Evolutionary conservation across 768 basidiomycete genomes (phyloP), one percentile per base, ranked within the genome.

Genomic region (Holtermannia corniformis): DNA sequence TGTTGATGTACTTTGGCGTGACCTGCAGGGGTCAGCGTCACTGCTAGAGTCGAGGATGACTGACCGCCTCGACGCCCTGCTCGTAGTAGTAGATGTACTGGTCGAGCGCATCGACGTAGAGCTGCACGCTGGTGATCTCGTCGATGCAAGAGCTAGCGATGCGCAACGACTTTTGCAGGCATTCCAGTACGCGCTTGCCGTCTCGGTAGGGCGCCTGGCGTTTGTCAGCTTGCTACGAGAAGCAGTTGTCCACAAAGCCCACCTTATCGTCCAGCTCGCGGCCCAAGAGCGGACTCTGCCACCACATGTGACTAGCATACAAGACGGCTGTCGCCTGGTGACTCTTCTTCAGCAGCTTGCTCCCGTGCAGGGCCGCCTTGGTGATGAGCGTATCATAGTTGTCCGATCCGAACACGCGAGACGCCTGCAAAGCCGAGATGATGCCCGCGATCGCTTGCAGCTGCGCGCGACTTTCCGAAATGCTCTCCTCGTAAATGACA

Each of bases 321-420:
- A 86, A 83, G 20, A 97, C 95, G 3, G 93, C 95, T 7, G 84
- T 87, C 12, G 92, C 86, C 73, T 97, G 95, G 72, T 96, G 93
- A 12, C 89, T 89, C 79, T 99, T 97, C 80, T 99, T 99, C 72
- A 99, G 72, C 58, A 97, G 74, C 74, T 93, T 93, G 25, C 91
- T 87, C 3, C 89, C 91, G 71, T 99, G 95, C 59, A 97, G 75
- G 4, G 93, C 93, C n/a, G 93, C 95, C 74, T 99, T 97, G 23
- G 95, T 97, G 64, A 96, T 90, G 57, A 99, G 75, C 2, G 93
- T 97, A 65, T 97, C 95, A 67, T 95, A 96, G 71, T 93, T 93
- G 64, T 99, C 95, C 45, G 79, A 80, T 28, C 84, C 85, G 66
- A 97, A 97, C n/a, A 92, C 91, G 57, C 83, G 78, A 26, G 89